A percentile compares a stretch with the other conserved stretches of the same genome.
phyloP scores from a whole-genome alignment of 2,329 filamentous ascomycete genomes.

The Penicillium freii region DNA sequence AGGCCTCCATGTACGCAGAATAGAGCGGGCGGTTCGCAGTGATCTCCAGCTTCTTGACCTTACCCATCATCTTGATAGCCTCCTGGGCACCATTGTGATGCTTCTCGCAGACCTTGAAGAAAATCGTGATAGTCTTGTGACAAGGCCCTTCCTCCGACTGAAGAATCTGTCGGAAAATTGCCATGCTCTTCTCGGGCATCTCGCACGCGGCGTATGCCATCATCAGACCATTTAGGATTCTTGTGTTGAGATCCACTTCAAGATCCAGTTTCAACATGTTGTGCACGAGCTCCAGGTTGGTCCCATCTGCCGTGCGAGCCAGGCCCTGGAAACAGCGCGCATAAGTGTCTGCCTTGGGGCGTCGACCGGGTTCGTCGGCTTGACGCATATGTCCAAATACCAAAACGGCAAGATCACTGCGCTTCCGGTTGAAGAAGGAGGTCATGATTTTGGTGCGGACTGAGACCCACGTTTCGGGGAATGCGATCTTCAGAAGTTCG shows the following conservation, averaged over 20 bases:
- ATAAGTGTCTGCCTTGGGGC: slow-evolving; percentile 74
- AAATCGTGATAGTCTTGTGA: slow-evolving; percentile 74
- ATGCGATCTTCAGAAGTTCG: slow-evolving; percentile 56
- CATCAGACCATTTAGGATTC: slow-evolving; percentile 81
- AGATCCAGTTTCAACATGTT: slow-evolving; percentile 94
- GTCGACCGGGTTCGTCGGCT: slow-evolving; percentile 60
- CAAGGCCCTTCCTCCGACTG: slow-evolving; percentile 80
- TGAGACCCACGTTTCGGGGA: slow-evolving; percentile 62
- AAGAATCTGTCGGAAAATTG: slow-evolving; percentile 83
- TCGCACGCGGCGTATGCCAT: slow-evolving; percentile 74
- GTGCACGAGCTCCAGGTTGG: slow-evolving; percentile 72
- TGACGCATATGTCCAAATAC: slow-evolving; percentile 95
- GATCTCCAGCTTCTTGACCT: slow-evolving; percentile 70
- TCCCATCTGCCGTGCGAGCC: slow-evolving; percentile 57
- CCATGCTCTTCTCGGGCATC: slow-evolving; percentile 64
- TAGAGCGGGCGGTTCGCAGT: slow-evolving; percentile 72
- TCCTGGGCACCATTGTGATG: slow-evolving; percentile 45
- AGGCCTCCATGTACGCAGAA: slow-evolving; percentile 70
- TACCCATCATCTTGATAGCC: slow-evolving; percentile 53
- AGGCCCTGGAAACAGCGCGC: slow-evolving; percentile 74
- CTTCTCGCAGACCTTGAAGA: slow-evolving; percentile 74
- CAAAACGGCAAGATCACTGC: slow-evolving; percentile 79
- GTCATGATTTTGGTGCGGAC: slow-evolving; percentile 74
- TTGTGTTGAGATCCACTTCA: slow-evolving; percentile 72
- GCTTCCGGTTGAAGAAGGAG: slow-evolving; percentile 71